A percentile compares a stretch with the other conserved stretches of the same genome.
Conservation (phyloP, 202 grass and related monocot species). For the Cymbopogon flexuosus region DNA sequence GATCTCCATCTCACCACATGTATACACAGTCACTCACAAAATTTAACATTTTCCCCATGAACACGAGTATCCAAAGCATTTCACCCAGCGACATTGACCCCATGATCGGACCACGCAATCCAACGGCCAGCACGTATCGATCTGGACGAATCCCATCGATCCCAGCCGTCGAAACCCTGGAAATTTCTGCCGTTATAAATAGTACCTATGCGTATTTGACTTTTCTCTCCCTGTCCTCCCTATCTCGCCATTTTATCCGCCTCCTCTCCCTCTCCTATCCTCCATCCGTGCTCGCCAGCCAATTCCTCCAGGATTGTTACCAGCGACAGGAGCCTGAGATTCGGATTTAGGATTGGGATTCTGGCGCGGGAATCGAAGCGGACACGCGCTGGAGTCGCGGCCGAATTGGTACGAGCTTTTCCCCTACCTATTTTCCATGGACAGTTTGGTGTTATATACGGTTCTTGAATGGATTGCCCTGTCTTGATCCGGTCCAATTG, state of each 20-base stretch:
- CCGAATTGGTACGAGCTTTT: conserved; percentile 8
- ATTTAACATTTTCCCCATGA: neutral
- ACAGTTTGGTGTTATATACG: neutral
- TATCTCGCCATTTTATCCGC: conserved; percentile 28
- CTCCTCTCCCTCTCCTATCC: neutral
- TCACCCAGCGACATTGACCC: too few relatives aligned
- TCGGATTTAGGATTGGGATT: conserved; percentile 20
- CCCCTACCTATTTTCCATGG: neutral
- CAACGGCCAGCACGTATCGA: neutral
- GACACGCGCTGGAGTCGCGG: neutral
- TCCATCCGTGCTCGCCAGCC: neutral
- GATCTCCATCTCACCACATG: neutral
- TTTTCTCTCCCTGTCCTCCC: conserved; percentile 23
- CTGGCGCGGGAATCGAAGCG: neutral
- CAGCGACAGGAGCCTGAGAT: neutral
- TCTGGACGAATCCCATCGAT: neutral
- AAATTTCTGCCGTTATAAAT: conserved; percentile 28
- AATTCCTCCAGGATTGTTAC: conserved; percentile 19
- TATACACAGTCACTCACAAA: neutral
- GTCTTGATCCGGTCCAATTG: neutral
- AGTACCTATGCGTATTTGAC: conserved; percentile 2
- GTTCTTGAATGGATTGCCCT: neutral
- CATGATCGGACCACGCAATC: neutral
- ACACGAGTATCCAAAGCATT: conserved; percentile 3
- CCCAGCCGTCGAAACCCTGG: conserved; percentile 17